Conservation (phyloP, 176 grass and related monocot genomes). For the Puccinellia tenuiflora region DNA sequence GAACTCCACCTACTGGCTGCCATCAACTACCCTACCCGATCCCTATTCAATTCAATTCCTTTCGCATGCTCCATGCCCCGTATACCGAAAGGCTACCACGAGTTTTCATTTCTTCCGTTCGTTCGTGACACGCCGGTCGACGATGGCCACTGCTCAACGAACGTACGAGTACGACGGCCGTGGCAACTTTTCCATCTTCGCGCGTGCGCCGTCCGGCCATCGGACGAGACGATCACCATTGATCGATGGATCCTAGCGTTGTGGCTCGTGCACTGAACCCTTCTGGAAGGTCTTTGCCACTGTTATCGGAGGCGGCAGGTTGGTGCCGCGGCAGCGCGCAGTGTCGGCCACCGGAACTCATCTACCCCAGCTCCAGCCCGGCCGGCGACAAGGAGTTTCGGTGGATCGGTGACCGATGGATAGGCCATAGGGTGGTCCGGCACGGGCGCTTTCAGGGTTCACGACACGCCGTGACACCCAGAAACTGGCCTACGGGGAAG, state of each 20-base stretch:
- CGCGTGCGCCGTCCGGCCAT: neutral
- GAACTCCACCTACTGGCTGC: slow-evolving; percentile 33
- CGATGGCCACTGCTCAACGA: slow-evolving; percentile 29
- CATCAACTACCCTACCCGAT: slow-evolving; percentile 35
- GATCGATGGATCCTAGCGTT: neutral
- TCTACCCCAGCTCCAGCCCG: neutral
- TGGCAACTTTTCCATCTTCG: neutral
- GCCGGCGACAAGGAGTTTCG: neutral
- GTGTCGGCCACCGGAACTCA: slow-evolving; percentile 2
- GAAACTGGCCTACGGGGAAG: too few relatives aligned
- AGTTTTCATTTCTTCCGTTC: neutral
- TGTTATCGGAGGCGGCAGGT: neutral
- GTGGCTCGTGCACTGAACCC: slow-evolving; percentile 25
- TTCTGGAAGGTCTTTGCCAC: slow-evolving; percentile 22
- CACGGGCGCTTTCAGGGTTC: neutral
- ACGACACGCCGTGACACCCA: neutral
- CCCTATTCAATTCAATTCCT: slow-evolving; percentile 48
- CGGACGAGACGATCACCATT: neutral
- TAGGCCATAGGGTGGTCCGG: neutral
- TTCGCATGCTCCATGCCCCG: slow-evolving; percentile 42
- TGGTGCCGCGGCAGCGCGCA: slow-evolving; percentile 13
- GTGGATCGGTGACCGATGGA: neutral
- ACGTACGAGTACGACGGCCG: neutral
- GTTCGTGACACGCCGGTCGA: too few relatives aligned
- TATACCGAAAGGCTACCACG: slow-evolving; percentile 5